Evolutionary conservation across 2,329 filamentous ascomycete species (phyloP).

Genomic region (Gremmenia infestans): DNA sequence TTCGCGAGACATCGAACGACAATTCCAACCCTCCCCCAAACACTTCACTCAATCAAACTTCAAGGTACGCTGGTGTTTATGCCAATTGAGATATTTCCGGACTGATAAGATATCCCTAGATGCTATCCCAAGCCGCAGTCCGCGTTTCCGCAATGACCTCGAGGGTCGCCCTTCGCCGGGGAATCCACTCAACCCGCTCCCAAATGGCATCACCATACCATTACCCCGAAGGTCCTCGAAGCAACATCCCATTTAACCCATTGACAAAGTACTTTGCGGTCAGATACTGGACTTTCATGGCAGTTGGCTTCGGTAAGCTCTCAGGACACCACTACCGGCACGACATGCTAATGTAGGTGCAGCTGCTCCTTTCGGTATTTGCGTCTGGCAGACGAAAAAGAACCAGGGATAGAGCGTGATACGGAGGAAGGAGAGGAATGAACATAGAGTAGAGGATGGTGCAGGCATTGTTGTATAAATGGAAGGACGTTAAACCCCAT

Average conservation of each 20-base stretch:
- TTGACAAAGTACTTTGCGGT: constrained; percentile 78
- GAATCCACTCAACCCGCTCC: constrained; percentile 86
- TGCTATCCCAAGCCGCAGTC: constrained; percentile 70
- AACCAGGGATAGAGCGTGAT: constrained; percentile 26
- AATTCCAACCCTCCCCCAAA: constrained; percentile 2
- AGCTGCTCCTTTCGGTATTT: constrained; percentile 57
- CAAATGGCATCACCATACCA: constrained; percentile 90
- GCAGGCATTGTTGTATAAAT: constrained; percentile 9
- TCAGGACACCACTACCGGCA: not conserved
- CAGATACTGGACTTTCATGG: constrained; percentile 77
- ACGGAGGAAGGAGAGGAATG: constrained; percentile 3
- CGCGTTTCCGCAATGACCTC: constrained; percentile 58
- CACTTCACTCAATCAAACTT: constrained; percentile 15
- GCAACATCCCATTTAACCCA: constrained; percentile 96
- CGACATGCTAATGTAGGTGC: constrained; percentile 18
- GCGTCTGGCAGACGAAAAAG: constrained; percentile 39
- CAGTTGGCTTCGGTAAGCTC: constrained; percentile 43
- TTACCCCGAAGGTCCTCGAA: constrained; percentile 93
- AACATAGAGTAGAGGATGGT: constrained; percentile 14
- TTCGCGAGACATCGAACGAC: constrained; percentile 19
- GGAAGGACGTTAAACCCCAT: not conserved
- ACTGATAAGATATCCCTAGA: constrained; percentile 46
- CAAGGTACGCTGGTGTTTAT: constrained; percentile 18
- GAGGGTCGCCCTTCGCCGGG: constrained; percentile 71
- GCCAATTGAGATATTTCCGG: constrained; percentile 37